These are phyloP conservation scores for Phlebopus sp. DNA, from an alignment of 1,284 basidiomycete species.

Conservation along the genomic window DNA sequence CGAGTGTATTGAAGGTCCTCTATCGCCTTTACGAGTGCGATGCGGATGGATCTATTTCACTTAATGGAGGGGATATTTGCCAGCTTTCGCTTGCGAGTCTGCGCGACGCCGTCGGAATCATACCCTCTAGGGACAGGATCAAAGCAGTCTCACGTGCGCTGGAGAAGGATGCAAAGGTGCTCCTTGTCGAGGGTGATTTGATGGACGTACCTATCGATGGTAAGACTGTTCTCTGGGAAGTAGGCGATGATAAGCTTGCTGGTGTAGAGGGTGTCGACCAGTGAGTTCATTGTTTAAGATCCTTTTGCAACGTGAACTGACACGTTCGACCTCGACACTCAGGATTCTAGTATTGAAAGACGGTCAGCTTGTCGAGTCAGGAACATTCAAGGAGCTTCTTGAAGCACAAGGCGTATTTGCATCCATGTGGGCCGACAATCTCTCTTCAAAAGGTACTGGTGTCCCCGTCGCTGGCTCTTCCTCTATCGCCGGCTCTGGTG, in stretches of 20 bases:
- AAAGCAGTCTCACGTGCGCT: conserved; percentile 87
- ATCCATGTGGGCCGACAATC: conserved; percentile 82
- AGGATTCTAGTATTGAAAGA: conserved; percentile 83
- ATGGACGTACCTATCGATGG: conserved; percentile 68
- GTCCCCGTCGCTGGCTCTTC: conserved; percentile 30
- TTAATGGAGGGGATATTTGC: conserved; percentile 84
- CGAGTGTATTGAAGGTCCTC: conserved; percentile 77
- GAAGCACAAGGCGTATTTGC: conserved; percentile 70
- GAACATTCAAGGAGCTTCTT: conserved; percentile 71
- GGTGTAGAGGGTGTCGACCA: conserved; percentile 38
- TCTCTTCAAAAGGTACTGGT: conserved; percentile 41
- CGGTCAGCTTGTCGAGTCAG: conserved; percentile 78
- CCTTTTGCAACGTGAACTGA: conserved; percentile 23
- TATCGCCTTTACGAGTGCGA: conserved; percentile 89
- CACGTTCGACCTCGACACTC: not conserved
- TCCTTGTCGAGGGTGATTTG: conserved; percentile 76
- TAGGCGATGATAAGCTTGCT: conserved; percentile 59
- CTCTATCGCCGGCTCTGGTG: conserved; percentile 15
- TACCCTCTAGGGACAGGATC: conserved; percentile 81
- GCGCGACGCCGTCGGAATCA: conserved; percentile 80
- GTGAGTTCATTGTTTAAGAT: conserved; percentile 43
- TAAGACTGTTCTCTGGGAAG: conserved; percentile 74
- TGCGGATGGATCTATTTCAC: conserved; percentile 66
- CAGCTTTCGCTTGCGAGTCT: conserved; percentile 81
- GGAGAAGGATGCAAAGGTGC: conserved; percentile 80